These are phyloP conservation scores for Pythium utonaiense DNA, from an alignment of 352 stramenopile genomes.

Conservation along the genomic window DNA sequence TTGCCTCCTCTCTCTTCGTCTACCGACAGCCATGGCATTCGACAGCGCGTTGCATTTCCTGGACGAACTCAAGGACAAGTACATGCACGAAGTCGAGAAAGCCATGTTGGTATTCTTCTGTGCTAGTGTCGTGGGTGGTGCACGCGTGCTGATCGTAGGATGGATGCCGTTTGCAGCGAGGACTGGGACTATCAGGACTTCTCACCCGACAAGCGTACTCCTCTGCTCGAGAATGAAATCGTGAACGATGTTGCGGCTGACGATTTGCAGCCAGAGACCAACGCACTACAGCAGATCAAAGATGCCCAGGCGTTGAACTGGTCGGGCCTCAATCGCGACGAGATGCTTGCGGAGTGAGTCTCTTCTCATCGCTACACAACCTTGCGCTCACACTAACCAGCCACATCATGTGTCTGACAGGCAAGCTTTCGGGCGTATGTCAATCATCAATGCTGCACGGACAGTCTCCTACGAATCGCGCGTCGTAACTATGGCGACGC, in stretches of 20 bases:
- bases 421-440: conserved; percentile 15
- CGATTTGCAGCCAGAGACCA: conserved; percentile 31
- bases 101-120: conserved; percentile 29
- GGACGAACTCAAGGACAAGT: conserved; percentile 59
- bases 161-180: conserved; percentile 35
- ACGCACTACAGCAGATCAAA: conserved; percentile 32
- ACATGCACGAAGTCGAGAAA: conserved; percentile 51
- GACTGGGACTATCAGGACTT: conserved; percentile 76
- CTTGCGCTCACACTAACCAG: neutral
- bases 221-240: conserved; percentile 53
- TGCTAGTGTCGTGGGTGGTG: neutral
- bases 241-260: conserved; percentile 31
- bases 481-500: conserved; percentile 47
- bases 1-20: too few species aligned
- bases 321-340: conserved; percentile 43
- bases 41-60: conserved; percentile 40
- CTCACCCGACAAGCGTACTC: conserved; percentile 55
- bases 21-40: conserved; percentile 16
- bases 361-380: neutral
- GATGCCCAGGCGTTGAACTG: conserved; percentile 31
- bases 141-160: neutral
- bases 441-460: conserved; percentile 6
- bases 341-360: conserved; percentile 41
- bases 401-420: neutral
- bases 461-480: conserved; percentile 38